Evolutionary conservation across 1,284 basidiomycete species (phyloP).

Genomic region (Lignosus rhinocerotis): DNA sequence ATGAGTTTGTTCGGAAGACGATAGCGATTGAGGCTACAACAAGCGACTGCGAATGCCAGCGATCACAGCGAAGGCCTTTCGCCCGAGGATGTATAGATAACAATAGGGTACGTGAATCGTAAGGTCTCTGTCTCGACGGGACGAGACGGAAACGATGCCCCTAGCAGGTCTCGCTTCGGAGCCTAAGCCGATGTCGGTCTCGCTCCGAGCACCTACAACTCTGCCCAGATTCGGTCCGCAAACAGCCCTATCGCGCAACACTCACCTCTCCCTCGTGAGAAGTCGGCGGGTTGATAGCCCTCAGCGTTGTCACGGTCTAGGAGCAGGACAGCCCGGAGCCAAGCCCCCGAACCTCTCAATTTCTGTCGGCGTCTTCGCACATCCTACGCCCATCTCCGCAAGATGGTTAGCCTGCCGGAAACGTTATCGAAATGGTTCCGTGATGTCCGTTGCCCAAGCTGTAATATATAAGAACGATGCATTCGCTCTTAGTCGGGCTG

Average conservation of each 20-base stretch:
- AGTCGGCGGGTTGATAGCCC: neutral
- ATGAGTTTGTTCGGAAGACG: no score
- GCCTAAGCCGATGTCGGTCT: neutral
- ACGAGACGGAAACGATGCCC: neutral
- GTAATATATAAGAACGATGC: slow-evolving; percentile 3
- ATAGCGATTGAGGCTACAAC: no score
- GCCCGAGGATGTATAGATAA: neutral
- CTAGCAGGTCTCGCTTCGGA: neutral
- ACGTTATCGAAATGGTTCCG: neutral
- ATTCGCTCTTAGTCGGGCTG: neutral
- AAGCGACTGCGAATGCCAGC: neutral
- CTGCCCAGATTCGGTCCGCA: neutral
- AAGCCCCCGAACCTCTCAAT: neutral
- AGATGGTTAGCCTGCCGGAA: neutral
- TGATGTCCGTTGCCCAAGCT: neutral
- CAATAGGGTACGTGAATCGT: neutral
- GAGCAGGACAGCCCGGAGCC: no score
- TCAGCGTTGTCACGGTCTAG: neutral
- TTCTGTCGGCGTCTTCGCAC: neutral
- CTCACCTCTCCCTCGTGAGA: neutral
- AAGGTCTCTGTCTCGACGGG: neutral
- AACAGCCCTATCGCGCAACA: neutral
- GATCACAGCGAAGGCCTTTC: neutral
- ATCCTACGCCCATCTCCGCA: neutral
- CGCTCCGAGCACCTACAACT: neutral